Percentiles rank a stretch among this genome's conserved stretches.
Evolutionary conservation across 495 filamentous ascomycete species (phyloP).

Genomic region (Articulospora tetracladia): DNA sequence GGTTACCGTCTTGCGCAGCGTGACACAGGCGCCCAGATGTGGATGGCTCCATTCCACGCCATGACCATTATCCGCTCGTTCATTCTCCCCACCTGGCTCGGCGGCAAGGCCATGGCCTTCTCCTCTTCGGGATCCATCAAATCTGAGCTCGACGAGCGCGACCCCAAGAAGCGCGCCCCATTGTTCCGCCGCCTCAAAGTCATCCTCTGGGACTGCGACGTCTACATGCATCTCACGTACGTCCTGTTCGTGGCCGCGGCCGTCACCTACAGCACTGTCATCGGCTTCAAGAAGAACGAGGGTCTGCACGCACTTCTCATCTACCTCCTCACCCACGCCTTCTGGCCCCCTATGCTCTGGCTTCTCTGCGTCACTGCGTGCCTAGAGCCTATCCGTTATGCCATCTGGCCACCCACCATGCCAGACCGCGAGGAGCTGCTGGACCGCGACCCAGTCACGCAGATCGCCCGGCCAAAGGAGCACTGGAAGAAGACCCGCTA

Average conservation of each 20-base stretch:
- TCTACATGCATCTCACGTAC: slow-evolving; percentile 25
- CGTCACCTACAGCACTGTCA: slow-evolving; percentile 29
- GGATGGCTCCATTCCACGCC: slow-evolving; percentile 23
- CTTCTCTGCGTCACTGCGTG: slow-evolving; percentile 33
- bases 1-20: slow-evolving; percentile 41
- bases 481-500: slow-evolving; percentile 41
- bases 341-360: slow-evolving; percentile 43
- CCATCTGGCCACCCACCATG: slow-evolving; percentile 40
- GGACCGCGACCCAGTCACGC: slow-evolving; percentile 39
- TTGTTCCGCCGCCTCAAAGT: slow-evolving; percentile 14
- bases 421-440: slow-evolving; percentile 41
- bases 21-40: slow-evolving; percentile 17
- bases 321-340: slow-evolving; percentile 42
- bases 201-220: slow-evolving; percentile 17
- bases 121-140: slow-evolving; percentile 16
- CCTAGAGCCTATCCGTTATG: slow-evolving; percentile 36
- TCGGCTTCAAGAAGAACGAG: background rate
- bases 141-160: slow-evolving; percentile 20
- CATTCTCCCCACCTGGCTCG: slow-evolving; percentile 21
- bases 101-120: slow-evolving; percentile 21
- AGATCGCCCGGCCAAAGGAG: slow-evolving; percentile 38
- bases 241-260: slow-evolving; percentile 38
- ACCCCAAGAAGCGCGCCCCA: slow-evolving; percentile 10
- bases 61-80: slow-evolving; percentile 20
- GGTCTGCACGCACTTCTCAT: slow-evolving; percentile 25